Base-by-base conservation (phyloP, 2,329 filamentous ascomycete species). In the Fusarium pseudoanthophilum region DNA sequence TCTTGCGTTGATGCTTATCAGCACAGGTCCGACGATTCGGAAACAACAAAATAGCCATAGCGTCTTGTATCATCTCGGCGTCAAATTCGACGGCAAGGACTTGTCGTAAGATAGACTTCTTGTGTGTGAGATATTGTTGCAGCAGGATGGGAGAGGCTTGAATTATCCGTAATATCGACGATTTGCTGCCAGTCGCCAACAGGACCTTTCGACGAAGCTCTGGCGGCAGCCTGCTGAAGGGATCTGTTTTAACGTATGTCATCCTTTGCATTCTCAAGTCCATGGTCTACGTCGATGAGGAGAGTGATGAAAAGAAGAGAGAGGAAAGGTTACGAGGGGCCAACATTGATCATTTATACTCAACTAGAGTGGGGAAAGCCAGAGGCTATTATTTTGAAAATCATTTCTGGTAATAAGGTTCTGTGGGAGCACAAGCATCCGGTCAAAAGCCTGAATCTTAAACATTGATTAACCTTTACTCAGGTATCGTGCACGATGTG, bases 111-210 rank as follows among this genome's bases (percentile, higher is more conserved):
- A 72, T 49, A 20, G 37, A 49, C 7, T 13, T 24, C 42, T 53
- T 71, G 11, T 67, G 56, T 28, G 24, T 21, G 15, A 63, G 21
- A 46, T 67, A 72, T 32, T 65, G 48, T 9, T 28, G n/a, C 16
- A 74, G 60, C 46, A 74, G 67, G 24, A 20, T 4, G 0, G 71
- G 66, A 15, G 69, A 74, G n/a, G 66, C 69, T 37, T 67, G 45
- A 3, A 53, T 32, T 1, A 71, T 26, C 2, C 18, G 40, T 5
- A 32, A 34, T 34, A 73, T 60, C 9, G 34, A 61, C 3, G 21
- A 39, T 45, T 60, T 64, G 16, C 26, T 26, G 26, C 26, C 26
- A 26, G 26, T 26, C 26, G 26, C 26, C 26, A 26, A 26, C 26
- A 26, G 26, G 26, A 26, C 26, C 26, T 26, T 26, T 26, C 4